Conservation (phyloP, 2,329 filamentous ascomycete genomes). For the Polytolypa hystricis region DNA sequence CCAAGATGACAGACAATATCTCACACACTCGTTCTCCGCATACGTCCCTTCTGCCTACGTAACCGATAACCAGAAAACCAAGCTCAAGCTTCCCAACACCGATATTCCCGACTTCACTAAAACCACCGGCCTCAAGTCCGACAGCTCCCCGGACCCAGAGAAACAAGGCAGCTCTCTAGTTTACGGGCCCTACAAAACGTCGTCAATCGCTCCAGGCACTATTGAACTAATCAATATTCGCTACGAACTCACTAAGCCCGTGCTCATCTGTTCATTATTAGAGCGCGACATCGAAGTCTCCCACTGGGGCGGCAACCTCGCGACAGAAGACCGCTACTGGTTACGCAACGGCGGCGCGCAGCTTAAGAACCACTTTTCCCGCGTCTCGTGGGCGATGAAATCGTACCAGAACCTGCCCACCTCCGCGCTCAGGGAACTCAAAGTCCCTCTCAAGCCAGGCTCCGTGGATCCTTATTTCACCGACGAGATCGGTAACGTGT, state of each 20-base stretch:
- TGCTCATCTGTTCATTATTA: slow-evolving; percentile 65
- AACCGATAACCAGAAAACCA: slow-evolving; percentile 91
- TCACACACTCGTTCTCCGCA: slow-evolving; percentile 74
- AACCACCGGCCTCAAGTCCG: slow-evolving; percentile 49
- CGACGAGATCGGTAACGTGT: slow-evolving; percentile 93
- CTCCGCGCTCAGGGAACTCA: slow-evolving; percentile 69
- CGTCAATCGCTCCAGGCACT: slow-evolving; percentile 63
- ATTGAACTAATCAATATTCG: slow-evolving; percentile 63
- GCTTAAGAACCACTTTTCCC: slow-evolving; percentile 59
- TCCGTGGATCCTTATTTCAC: slow-evolving; percentile 86
- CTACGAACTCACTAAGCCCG: slow-evolving; percentile 90
- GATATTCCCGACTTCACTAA: slow-evolving; percentile 79
- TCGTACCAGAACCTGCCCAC: slow-evolving; percentile 67
- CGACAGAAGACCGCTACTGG: slow-evolving; percentile 87
- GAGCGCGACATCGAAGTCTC: slow-evolving; percentile 91
- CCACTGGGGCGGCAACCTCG: slow-evolving; percentile 95
- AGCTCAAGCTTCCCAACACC: slow-evolving; percentile 72
- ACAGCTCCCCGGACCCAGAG: slow-evolving; percentile 55
- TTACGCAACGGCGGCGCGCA: slow-evolving; percentile 78
- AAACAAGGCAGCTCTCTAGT: slow-evolving; percentile 77
- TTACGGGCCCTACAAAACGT: slow-evolving; percentile 72
- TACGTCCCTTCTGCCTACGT: slow-evolving; percentile 75
- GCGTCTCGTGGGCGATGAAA: slow-evolving; percentile 62
- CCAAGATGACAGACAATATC: slow-evolving; percentile 80
- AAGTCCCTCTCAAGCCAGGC: slow-evolving; percentile 66